Evolutionary conservation across 2,329 filamentous ascomycete genomes (phyloP), one percentile per base, ranked within the genome.

Genomic region (Colletotrichum tanaceti): DNA sequence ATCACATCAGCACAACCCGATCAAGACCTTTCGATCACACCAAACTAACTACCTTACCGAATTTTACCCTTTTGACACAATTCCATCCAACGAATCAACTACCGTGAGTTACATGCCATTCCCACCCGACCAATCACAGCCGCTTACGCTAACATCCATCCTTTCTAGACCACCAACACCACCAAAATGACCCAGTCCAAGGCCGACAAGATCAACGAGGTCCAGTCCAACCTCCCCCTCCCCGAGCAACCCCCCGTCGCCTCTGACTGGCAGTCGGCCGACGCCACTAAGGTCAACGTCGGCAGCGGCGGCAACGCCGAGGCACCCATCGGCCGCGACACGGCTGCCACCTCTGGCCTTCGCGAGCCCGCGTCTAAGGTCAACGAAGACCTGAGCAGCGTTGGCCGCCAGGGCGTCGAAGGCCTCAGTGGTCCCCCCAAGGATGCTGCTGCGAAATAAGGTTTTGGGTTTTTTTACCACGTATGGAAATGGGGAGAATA

Each of bases 241-340:
- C 93, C 93, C 20, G 92, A 95, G 2, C 85, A 94, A 72, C 93
- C 93, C 24, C 91, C 92, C 1, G 82, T 80, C n/a, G 81, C 88
- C n/a, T 91, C 91, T 5, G 92, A 96, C 84, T 94, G 89, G 86
- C 89, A 94, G 77, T 93, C 90, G 0, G 83, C 86, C 58, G 91
- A 95, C 74, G 85, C 85, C 39, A 82, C 87, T 71, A 92, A 82
- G 64, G 89, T 92, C 76, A 91, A 93, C 75, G 88, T 92, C 55
- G 91, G 91, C 71, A 87, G 89, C 43, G 63, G 63, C 41, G 90
- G 91, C 22, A 79, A 85, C 62, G 73, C 84, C 1, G 77, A 86
- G 72, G 85, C 82, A 60, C 84, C 86, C 70, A 79, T 89, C 53
- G 86, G 87, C 4, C 84, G 83, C 0, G 84, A 81, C 46, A 78